Evolutionary conservation across 2,329 filamentous ascomycete genomes (phyloP).

Genomic region (Penicillium sp.): DNA sequence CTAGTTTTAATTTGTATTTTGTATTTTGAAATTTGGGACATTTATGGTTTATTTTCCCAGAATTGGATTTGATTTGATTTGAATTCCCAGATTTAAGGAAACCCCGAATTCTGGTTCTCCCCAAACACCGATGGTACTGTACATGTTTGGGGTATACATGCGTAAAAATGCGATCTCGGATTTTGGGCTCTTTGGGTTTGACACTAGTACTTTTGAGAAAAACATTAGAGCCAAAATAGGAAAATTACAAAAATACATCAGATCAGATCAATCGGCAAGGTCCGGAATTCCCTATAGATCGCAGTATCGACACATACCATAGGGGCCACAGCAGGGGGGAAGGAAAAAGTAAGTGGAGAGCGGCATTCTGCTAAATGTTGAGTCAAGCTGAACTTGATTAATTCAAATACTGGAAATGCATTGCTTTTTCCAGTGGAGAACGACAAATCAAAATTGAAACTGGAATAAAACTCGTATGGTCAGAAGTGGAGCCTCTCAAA

Average conservation of each 20-base stretch:
- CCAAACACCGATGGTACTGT: background rate
- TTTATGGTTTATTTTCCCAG: background rate
- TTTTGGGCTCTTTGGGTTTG: background rate
- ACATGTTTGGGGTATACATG: background rate
- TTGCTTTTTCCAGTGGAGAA: constrained; percentile 10
- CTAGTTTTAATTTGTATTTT: constrained; percentile 6
- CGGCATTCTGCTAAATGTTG: constrained; percentile 18
- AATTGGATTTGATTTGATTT: background rate
- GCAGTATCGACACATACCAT: constrained; percentile 6
- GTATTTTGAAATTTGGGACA: background rate
- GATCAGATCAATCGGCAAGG: constrained; percentile 1
- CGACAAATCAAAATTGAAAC: background rate
- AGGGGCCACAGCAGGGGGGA: background rate
- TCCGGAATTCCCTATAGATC: background rate
- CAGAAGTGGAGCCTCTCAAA: constrained; percentile 8
- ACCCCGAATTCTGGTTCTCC: background rate
- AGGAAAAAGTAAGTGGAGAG: constrained; percentile 13
- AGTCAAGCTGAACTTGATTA: constrained; percentile 23
- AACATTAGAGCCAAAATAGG: background rate
- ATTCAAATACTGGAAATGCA: constrained; percentile 18
- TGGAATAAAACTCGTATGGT: constrained; percentile 2
- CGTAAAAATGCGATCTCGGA: constrained; percentile 11
- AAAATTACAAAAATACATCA: background rate
- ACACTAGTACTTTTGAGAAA: background rate
- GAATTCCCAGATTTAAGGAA: background rate